Base-by-base conservation (phyloP, 441 rosid genomes). In the Theobroma grandiflorum region DNA sequence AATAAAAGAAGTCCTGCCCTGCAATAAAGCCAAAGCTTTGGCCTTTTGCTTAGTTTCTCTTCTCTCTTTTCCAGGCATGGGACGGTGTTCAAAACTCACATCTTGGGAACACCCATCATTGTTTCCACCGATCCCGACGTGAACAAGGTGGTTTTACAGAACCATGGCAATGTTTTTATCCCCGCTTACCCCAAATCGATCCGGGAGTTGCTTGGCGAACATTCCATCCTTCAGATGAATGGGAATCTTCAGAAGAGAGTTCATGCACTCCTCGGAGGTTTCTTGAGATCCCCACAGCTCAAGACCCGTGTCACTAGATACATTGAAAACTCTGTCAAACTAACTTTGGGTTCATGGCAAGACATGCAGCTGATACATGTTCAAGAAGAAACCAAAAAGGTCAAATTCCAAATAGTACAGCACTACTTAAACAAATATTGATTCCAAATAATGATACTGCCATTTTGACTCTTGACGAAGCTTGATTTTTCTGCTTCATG, bases 121-220 rank as follows among this genome's bases (percentile, higher is more conserved):
- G 88, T 92, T 75, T 92, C 96, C n/a, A 92, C 94, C 2, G 96
- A 92, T 82, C 86, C 96, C 40, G 93, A 90, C 45, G 92, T 90
- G 78, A 92, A 92, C 91, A 92, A 89, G 88, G 92, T 86, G 67
- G 88, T 92, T 62, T 83, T 92, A 66, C 94, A 88, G 79, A 88
- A 92, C 88, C 94, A 92, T 78, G 91, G 96, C 64, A 89, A 82
- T 83, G 43, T 57, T 52, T 92, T 92, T 53, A 70, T 92, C 61
- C 96, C 96, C 50, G 93, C 93, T 16, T 92, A 92, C 65, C 96
- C 96, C 49, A 92, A 92, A 85, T 87, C 94, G 11, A 85, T 92
- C 76, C 78, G 83, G 6, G 89, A 89, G 78, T 78, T 92, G 38
- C 88, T 92, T 53, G 96, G 96, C 8, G 77, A 89, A 40, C 84